Percentiles rank a stretch among this genome's conserved stretches.
Evolutionary conservation across 2,329 filamentous ascomycete genomes (phyloP).

Genomic region (Tolypocladium inflatum): DNA sequence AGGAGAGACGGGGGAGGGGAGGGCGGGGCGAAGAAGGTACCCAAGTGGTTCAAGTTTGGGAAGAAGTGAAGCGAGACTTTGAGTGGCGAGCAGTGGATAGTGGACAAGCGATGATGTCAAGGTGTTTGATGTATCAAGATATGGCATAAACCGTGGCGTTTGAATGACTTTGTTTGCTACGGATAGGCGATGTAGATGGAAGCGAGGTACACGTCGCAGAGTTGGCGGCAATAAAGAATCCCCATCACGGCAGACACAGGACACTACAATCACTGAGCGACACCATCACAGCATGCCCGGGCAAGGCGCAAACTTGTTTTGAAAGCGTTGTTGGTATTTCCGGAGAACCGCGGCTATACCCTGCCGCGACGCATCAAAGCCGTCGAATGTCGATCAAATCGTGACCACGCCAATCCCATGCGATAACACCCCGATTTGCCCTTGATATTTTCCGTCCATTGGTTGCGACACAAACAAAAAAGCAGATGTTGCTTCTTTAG

Average conservation of each 20-base stretch:
- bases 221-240: not conserved
- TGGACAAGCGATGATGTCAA: not conserved
- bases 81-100: conserved; percentile 1
- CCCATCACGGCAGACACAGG: not conserved
- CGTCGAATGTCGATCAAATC: conserved; percentile 20
- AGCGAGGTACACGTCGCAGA: not conserved
- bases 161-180: not conserved
- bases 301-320: conserved; percentile 6
- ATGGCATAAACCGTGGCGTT: not conserved
- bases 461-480: not conserved
- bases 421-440: conserved; percentile 11
- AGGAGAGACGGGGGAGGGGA: conserved; percentile 27
- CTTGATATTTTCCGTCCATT: not conserved
- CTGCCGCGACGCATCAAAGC: conserved; percentile 20
- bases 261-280: not conserved
- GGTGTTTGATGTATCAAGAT: not conserved
- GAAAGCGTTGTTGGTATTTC: conserved; percentile 23
- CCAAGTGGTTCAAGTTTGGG: conserved; percentile 65
- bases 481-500: conserved; percentile 32
- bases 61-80: conserved; percentile 47
- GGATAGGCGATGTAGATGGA: not conserved
- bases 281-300: conserved; percentile 1
- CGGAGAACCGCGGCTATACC: conserved; percentile 21
- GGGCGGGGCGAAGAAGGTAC: conserved; percentile 35
- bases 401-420: conserved; percentile 27